Evolutionary conservation across 2,329 filamentous ascomycete species (phyloP).

Genomic region (Ceratocystis cubensis): DNA sequence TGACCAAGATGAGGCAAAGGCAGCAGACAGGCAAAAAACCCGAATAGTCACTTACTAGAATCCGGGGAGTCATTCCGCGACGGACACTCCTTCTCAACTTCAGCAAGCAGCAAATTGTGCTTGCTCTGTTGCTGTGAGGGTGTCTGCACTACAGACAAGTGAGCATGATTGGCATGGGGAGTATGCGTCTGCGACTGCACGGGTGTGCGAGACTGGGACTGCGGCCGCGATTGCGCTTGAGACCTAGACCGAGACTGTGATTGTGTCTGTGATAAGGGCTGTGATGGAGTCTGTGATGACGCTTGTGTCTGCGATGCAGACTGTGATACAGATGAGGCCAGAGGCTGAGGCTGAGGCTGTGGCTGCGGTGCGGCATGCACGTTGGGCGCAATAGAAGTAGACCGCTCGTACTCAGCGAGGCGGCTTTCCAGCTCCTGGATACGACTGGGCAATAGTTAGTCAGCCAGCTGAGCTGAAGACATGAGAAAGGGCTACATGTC

Average conservation of each 20-base stretch:
- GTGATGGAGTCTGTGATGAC: background rate
- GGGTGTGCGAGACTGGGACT: slow-evolving; percentile 7
- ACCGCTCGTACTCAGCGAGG: slow-evolving; percentile 22
- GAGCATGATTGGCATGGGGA: background rate
- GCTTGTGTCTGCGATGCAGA: background rate
- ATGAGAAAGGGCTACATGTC: background rate
- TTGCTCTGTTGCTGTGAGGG: background rate
- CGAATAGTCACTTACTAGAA: slow-evolving; percentile 9
- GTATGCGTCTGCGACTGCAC: slow-evolving; percentile 13
- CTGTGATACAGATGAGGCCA: background rate
- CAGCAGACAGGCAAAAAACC: background rate
- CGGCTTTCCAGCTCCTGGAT: slow-evolving; percentile 23
- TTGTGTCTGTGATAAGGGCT: background rate
- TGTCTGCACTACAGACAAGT: background rate
- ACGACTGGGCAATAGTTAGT: slow-evolving; percentile 14
- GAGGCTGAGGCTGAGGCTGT: background rate
- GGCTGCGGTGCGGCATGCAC: background rate
- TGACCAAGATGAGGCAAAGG: no score
- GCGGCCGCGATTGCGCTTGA: slow-evolving; percentile 2
- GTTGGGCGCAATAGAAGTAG: background rate
- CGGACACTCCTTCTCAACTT: slow-evolving; percentile 10
- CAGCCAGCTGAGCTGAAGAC: background rate
- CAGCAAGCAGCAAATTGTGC: slow-evolving; percentile 5
- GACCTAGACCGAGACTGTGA: background rate
- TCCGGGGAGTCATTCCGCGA: slow-evolving; percentile 20